Conservation (phyloP, 768 basidiomycete genomes). For the Rhizopogon sp. region DNA sequence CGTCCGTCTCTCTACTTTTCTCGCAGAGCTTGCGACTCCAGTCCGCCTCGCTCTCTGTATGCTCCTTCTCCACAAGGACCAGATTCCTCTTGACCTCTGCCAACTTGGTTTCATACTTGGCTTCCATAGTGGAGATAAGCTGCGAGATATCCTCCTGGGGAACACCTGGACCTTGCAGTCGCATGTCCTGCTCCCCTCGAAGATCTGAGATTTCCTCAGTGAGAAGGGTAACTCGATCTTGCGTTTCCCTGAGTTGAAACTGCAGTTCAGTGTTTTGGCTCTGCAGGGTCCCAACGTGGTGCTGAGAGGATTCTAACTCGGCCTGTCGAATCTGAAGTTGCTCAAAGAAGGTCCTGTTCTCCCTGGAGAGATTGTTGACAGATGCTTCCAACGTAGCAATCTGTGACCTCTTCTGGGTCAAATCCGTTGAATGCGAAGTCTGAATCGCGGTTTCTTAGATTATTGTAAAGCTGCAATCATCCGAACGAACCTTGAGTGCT, state of each 20-base stretch:
- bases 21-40: constrained; percentile 84
- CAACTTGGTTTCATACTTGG: constrained; percentile 72
- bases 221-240: constrained; percentile 66
- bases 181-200: constrained; percentile 51
- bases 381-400: constrained; percentile 69
- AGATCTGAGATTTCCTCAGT: constrained; percentile 66
- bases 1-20: constrained; percentile 73
- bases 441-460: constrained; percentile 25
- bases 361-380: constrained; percentile 60
- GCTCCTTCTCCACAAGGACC: constrained; percentile 67
- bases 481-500: constrained; percentile 58
- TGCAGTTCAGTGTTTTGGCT: constrained; percentile 80
- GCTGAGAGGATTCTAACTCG: constrained; percentile 80
- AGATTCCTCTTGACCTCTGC: constrained; percentile 67
- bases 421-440: constrained; percentile 66
- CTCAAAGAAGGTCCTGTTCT: constrained; percentile 82
- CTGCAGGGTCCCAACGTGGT: constrained; percentile 68
- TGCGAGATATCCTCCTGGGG: constrained; percentile 66
- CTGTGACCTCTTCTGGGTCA: constrained; percentile 52
- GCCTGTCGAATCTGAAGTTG: constrained; percentile 85
- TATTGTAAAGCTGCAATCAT: background rate
- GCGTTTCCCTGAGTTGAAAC: constrained; percentile 79
- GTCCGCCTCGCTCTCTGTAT: constrained; percentile 81
- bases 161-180: constrained; percentile 35
- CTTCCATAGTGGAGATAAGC: constrained; percentile 67